These are phyloP conservation scores for Amauroascus verrucosus DNA, from an alignment of 2,329 filamentous ascomycete genomes.

Conservation along the genomic window DNA sequence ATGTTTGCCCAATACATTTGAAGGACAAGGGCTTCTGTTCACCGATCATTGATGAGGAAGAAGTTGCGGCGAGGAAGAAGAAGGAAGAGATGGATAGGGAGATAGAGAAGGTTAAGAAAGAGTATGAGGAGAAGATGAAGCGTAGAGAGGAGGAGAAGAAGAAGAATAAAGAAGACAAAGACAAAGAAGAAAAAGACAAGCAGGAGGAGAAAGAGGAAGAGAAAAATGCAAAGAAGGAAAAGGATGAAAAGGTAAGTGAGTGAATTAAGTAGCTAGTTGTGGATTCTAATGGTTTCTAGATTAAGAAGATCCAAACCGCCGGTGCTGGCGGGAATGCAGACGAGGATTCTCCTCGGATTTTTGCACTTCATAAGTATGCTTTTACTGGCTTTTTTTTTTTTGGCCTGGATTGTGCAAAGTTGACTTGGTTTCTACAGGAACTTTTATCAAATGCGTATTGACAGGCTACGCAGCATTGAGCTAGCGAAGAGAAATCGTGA, in stretches of 20 bases:
- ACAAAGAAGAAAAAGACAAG: constrained; percentile 40
- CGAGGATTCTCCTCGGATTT: constrained; percentile 67
- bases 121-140: constrained; percentile 67
- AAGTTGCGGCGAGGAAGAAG: constrained; percentile 34
- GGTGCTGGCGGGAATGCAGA: constrained; percentile 25
- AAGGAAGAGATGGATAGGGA: constrained; percentile 36
- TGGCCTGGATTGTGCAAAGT: neutral
- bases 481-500: constrained; percentile 71
- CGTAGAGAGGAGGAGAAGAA: constrained; percentile 57
- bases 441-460: constrained; percentile 77
- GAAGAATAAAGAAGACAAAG: constrained; percentile 37
- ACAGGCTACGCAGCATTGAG: constrained; percentile 68
- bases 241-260: constrained; percentile 44
- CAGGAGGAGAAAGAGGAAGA: constrained; percentile 37
- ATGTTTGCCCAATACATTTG: constrained; percentile 72
- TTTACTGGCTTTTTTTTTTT: neutral
- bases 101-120: constrained; percentile 40
- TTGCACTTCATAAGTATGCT: constrained; percentile 65
- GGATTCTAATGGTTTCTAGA: constrained; percentile 22
- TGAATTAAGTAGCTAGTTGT: too few species aligned
- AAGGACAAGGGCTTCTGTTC: constrained; percentile 72
- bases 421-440: constrained; percentile 41
- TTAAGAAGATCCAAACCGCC: constrained; percentile 39
- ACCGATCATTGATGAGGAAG: constrained; percentile 39
- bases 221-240: constrained; percentile 36